Percentiles rank a stretch among this genome's conserved stretches.
phyloP scores from a whole-genome alignment of 1,284 basidiomycete species.

The Marasmius tenuissimus region DNA sequence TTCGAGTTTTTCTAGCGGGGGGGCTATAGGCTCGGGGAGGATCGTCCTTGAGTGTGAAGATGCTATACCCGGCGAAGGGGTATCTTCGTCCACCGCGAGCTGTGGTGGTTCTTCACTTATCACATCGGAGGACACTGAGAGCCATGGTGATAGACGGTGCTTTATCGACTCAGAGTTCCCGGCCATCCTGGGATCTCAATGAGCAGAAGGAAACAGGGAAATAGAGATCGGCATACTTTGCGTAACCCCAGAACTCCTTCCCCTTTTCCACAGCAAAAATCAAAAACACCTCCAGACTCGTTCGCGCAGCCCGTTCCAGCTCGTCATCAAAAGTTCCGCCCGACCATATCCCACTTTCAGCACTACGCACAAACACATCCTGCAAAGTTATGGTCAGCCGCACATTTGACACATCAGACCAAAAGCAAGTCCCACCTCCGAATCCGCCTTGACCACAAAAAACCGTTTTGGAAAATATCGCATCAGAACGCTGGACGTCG shows the following conservation, averaged over 20 bases:
- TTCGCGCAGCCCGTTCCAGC: conserved; percentile 88
- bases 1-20: no score
- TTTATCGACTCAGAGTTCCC: neutral
- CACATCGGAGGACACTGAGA: no score
- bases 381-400: conserved; percentile 26
- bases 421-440: conserved; percentile 49
- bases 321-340: conserved; percentile 94
- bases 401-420: neutral
- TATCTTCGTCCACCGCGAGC: no score
- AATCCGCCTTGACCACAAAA: conserved; percentile 90
- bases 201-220: neutral
- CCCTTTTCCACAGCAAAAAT: conserved; percentile 93
- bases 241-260: conserved; percentile 88
- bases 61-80: no score
- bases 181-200: neutral
- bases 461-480: conserved; percentile 83
- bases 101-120: no score
- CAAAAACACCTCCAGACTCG: conserved; percentile 82
- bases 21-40: no score
- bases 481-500: conserved; percentile 70
- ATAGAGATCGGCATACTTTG: conserved; percentile 44
- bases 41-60: no score
- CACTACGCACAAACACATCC: conserved; percentile 83
- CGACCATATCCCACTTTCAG: conserved; percentile 81
- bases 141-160: neutral